These are phyloP conservation scores for Candida loeiensis DNA, from an alignment of 805 yeast genomes.

Conservation along the genomic window DNA sequence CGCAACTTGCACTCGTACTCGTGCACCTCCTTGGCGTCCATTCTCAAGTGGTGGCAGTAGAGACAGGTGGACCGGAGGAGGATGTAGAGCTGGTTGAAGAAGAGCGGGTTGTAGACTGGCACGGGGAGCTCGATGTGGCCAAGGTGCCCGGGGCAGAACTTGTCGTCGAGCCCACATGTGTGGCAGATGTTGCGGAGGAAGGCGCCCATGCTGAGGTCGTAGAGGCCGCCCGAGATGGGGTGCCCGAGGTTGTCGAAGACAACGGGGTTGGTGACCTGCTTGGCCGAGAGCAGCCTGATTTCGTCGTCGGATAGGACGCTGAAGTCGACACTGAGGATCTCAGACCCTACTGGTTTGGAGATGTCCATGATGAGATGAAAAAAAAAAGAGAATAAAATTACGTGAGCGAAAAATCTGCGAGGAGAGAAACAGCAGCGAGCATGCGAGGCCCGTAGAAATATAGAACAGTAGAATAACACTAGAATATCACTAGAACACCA, in stretches of 20 bases:
- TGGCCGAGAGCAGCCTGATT: constrained; percentile 82
- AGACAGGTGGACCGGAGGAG: constrained; percentile 82
- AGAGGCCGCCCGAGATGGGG: constrained; percentile 89
- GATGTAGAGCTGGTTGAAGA: constrained; percentile 86
- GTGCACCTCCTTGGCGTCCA: constrained; percentile 67
- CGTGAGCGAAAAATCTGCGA: no score
- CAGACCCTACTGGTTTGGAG: constrained; percentile 94
- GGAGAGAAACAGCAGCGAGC: no score
- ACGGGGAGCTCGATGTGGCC: constrained; percentile 97
- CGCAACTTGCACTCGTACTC: constrained; percentile 72
- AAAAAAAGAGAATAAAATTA: no score
- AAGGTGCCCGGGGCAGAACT: constrained; percentile 95
- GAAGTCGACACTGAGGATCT: constrained; percentile 88
- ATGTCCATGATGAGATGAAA: constrained; percentile 67
- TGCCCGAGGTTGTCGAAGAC: constrained; percentile 97
- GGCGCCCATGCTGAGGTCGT: constrained; percentile 95
- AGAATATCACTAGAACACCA: no score
- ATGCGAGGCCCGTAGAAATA: no score
- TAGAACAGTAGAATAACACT: no score
- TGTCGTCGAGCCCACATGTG: constrained; percentile 94
- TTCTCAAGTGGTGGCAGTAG: constrained; percentile 83
- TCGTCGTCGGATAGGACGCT: constrained; percentile 80
- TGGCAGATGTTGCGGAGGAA: constrained; percentile 84
- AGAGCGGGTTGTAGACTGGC: constrained; percentile 92
- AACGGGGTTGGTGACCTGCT: constrained; percentile 91